Conservation (phyloP, 371 early-diverging fungal species). For the Mucor racemosus region DNA sequence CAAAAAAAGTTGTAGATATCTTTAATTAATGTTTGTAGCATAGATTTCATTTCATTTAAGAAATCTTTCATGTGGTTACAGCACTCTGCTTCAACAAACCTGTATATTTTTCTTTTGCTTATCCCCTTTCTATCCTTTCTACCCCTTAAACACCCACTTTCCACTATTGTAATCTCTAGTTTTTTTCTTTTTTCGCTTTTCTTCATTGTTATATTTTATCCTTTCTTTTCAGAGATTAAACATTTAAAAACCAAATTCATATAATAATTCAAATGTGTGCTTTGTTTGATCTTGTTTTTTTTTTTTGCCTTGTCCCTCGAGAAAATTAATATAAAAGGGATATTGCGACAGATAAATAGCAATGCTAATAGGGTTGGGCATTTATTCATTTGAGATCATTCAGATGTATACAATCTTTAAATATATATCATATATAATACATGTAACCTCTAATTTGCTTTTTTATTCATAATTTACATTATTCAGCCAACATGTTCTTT, state of each 20-base stretch:
- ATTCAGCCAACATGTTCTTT: constrained; percentile 2
- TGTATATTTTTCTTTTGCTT: constrained; percentile 22
- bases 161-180: not conserved
- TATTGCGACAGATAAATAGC: not conserved
- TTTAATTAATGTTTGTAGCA: constrained; percentile 7
- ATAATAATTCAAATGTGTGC: not conserved
- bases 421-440: too few relatives aligned
- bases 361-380: not conserved
- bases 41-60: too few relatives aligned
- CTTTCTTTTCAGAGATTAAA: not conserved
- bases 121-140: not conserved
- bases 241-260: not conserved
- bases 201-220: not conserved
- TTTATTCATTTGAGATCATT: too few relatives aligned
- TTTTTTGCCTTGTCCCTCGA: not conserved
- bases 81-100: constrained; percentile 20
- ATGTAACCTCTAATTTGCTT: too few relatives aligned
- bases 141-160: not conserved
- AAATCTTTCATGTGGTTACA: constrained; percentile 1
- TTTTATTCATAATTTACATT: not conserved
- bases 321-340: not conserved
- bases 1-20: constrained; percentile 10
- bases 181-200: not conserved
- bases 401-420: not conserved
- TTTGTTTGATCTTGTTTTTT: too few relatives aligned